Percentiles rank a stretch among this genome's conserved stretches.
These are phyloP conservation scores for Musa beccarii DNA, from an alignment of 176 grass and related monocot species.

Conservation along the genomic window DNA sequence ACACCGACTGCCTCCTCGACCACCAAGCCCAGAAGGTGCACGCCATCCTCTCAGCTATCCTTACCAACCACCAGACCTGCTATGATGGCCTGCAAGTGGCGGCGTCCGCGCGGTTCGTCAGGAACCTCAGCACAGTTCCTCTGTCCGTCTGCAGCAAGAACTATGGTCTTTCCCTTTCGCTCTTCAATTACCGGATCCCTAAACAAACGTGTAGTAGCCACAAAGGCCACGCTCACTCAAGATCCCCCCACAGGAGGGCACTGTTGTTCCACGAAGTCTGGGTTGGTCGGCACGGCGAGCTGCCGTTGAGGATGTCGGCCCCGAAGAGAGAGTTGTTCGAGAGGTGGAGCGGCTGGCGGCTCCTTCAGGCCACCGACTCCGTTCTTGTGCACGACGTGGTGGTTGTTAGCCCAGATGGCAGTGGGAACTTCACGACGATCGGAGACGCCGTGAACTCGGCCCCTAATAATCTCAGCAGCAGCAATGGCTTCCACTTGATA, in stretches of 20 bases:
- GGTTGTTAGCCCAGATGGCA: constrained; percentile 49
- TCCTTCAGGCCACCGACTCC: constrained; percentile 22
- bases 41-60: constrained; percentile 67
- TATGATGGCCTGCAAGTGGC: constrained; percentile 50
- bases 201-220: constrained; percentile 28
- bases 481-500: constrained; percentile 59
- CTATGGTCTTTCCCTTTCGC: constrained; percentile 65
- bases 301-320: constrained; percentile 32
- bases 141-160: constrained; percentile 48
- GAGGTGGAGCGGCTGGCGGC: constrained; percentile 12
- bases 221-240: constrained; percentile 18
- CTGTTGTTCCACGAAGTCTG: constrained; percentile 29
- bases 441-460: constrained; percentile 52
- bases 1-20: constrained; percentile 44
- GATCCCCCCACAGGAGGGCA: constrained; percentile 16
- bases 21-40: constrained; percentile 50
- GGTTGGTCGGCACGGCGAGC: constrained; percentile 17
- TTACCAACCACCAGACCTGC: constrained; percentile 90
- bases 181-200: constrained; percentile 74
- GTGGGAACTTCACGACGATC: constrained; percentile 51
- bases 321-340: constrained; percentile 21
- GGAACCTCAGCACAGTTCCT: constrained; percentile 39
- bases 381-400: constrained; percentile 35
- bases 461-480: constrained; percentile 50
- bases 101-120: constrained; percentile 68